A percentile compares a stretch with the other conserved stretches of the same genome.
Evolutionary conservation across 2,329 filamentous ascomycete species (phyloP).

Genomic region (Colletotrichum orbiculare): DNA sequence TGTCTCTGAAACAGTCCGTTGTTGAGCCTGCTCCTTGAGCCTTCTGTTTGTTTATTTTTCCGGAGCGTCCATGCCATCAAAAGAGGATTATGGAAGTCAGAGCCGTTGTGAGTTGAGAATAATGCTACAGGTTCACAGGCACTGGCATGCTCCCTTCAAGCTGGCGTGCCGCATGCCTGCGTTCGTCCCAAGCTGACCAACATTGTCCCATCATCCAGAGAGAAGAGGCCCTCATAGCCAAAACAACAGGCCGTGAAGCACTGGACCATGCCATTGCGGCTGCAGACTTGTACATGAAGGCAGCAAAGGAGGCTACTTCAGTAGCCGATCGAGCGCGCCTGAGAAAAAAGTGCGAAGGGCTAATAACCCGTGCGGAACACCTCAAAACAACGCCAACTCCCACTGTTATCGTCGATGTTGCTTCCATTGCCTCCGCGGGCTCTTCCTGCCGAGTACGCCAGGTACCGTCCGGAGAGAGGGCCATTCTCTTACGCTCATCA

Average conservation of each 20-base stretch:
- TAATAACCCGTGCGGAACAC: slow-evolving; percentile 78
- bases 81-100: slow-evolving; percentile 31
- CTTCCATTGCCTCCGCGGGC: slow-evolving; percentile 3
- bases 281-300: slow-evolving; percentile 85
- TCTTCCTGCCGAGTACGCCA: slow-evolving; percentile 59
- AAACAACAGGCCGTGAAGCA: slow-evolving; percentile 63
- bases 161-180: too few relatives aligned
- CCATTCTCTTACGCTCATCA: slow-evolving; percentile 81
- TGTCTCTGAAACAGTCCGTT: slow-evolving; percentile 7
- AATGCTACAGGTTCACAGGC: too few relatives aligned
- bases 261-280: slow-evolving; percentile 80
- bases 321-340: slow-evolving; percentile 74
- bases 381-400: slow-evolving; percentile 66
- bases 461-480: slow-evolving; percentile 77
- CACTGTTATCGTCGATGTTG: slow-evolving; percentile 41
- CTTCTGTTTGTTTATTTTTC: background rate
- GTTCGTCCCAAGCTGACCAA: slow-evolving; percentile 7
- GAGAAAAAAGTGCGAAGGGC: slow-evolving; percentile 73
- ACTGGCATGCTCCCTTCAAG: too few relatives aligned
- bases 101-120: slow-evolving; percentile 27
- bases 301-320: slow-evolving; percentile 69
- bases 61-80: slow-evolving; percentile 7
- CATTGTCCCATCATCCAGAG: slow-evolving; percentile 41
- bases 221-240: slow-evolving; percentile 51
- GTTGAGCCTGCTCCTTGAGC: background rate